These are phyloP conservation scores for Yarrowia bubula DNA, from an alignment of 805 yeast genomes.

Conservation along the genomic window DNA sequence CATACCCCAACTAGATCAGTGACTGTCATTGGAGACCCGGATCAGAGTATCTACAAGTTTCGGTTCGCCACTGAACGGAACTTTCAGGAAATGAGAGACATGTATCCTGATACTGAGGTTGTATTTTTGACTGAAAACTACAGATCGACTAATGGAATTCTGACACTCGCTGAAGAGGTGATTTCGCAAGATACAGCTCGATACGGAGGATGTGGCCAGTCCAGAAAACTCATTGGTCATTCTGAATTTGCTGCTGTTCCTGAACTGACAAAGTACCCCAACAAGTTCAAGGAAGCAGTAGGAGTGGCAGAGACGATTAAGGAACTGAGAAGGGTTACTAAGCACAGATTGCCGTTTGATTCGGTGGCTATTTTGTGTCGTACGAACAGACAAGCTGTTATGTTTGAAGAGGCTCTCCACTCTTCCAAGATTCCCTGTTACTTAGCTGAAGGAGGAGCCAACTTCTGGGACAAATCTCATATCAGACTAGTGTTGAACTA, in stretches of 20 bases:
- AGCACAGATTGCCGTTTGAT: conserved; percentile 45
- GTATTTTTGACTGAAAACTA: conserved; percentile 67
- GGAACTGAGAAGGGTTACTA: conserved; percentile 48
- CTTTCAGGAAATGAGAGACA: conserved; percentile 55
- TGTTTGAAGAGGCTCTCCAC: conserved; percentile 59
- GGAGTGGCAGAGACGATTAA: conserved; percentile 57
- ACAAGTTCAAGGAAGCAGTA: conserved; percentile 55
- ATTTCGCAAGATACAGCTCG: conserved; percentile 56
- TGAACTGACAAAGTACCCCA: conserved; percentile 41
- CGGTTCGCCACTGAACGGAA: conserved; percentile 73
- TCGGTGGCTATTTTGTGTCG: conserved; percentile 76
- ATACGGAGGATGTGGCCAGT: conserved; percentile 25
- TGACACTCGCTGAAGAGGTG: conserved; percentile 60
- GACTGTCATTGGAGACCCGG: conserved; percentile 95
- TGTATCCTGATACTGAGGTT: conserved; percentile 37
- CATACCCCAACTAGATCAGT: conserved; percentile 38
- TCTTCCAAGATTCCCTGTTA: conserved; percentile 57
- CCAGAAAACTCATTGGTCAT: conserved; percentile 9
- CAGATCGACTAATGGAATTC: conserved; percentile 69
- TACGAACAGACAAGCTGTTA: conserved; percentile 58
- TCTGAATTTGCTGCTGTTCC: conserved; percentile 33
- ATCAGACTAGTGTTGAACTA: conserved; percentile 61
- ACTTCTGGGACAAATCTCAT: conserved; percentile 79
- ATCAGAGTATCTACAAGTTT: conserved; percentile 89
- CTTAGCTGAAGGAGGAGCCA: conserved; percentile 64